Evolutionary conservation across 495 filamentous ascomycete genomes (phyloP), one percentile per base, ranked within the genome.

Genomic region (Amorphotheca resinae): DNA sequence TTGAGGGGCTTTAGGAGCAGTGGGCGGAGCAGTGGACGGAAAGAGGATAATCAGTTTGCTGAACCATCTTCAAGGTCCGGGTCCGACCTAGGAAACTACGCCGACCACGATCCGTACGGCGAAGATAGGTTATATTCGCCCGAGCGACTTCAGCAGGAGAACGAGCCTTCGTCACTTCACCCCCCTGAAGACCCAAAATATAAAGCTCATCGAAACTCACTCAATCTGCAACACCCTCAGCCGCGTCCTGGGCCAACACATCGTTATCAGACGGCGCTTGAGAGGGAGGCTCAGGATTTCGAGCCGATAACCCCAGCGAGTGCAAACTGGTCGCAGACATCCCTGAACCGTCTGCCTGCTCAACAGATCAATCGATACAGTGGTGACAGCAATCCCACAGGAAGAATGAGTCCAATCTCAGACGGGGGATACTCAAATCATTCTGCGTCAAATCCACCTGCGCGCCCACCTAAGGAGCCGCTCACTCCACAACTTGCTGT

Each of bases 171-270:
- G 1, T 77, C 79, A 1, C 58, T 82, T 22, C 68, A 82, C 15
- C 79, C 77, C 11, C 83, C 85, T 17, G 87, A 94, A 55, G 80
- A 85, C 44, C 85, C 87, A 22, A 93, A 93, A 58, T 94, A 94
- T 58, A 78, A 84, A 54, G 85, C 84, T 14, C 84, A 94, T 60
- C 84, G 88, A 38, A 83, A 91, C 57, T 93, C 84, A 34, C 63
- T 93, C 22, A 87, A 88, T 54, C 64, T 95, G 5, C 79, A 88
- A 58, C 88, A 95, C 61, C 88, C 88, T 12, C 88, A 95, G 57
- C 88, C 88, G 21, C 76, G 84, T 11, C 82, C 75, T 42, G 86
- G 86, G 0, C 80, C 85, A 21, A 87, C 85, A 8, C 78, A 80
- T 45, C 80, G 82, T 21, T 87, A 87, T 58, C 82, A 88, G 57